Evolutionary conservation across 2,329 filamentous ascomycete species (phyloP).

Genomic region (Aspergillus sp.): DNA sequence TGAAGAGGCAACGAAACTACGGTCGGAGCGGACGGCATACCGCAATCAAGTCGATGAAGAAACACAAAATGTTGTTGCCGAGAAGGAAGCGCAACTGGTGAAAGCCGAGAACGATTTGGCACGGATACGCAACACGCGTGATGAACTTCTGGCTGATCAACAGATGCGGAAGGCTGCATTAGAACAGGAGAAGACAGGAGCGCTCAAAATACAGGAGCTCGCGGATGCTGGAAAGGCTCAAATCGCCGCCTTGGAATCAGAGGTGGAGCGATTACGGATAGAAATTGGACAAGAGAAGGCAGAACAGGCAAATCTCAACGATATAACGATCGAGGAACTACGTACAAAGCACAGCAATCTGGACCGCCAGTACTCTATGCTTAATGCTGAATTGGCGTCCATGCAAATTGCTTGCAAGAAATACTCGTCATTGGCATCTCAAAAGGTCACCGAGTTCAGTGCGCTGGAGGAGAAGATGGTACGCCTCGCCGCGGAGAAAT

Average conservation of each 20-base stretch:
- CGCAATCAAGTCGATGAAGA: conserved; percentile 80
- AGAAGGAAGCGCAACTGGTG: conserved; percentile 79
- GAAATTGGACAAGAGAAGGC: conserved; percentile 52
- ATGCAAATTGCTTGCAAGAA: conserved; percentile 92
- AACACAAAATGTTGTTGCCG: conserved; percentile 67
- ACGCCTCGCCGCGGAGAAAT: conserved; percentile 79
- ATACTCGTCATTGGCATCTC: conserved; percentile 77
- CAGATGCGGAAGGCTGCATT: conserved; percentile 75
- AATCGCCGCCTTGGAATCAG: conserved; percentile 77
- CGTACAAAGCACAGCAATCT: conserved; percentile 71
- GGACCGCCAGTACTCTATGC: conserved; percentile 75
- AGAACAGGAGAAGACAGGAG: conserved; percentile 70
- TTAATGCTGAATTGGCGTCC: conserved; percentile 83
- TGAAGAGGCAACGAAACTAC: conserved; percentile 80
- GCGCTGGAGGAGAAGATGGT: conserved; percentile 75
- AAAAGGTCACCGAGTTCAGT: conserved; percentile 78
- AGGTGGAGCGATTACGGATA: conserved; percentile 69
- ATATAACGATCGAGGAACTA: conserved; percentile 68
- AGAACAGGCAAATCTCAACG: conserved; percentile 51
- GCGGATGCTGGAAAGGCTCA: conserved; percentile 75
- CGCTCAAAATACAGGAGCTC: conserved; percentile 76
- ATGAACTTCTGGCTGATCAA: conserved; percentile 81
- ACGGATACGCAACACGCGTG: conserved; percentile 77
- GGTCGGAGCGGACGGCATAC: conserved; percentile 80
- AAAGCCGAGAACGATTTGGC: conserved; percentile 81